These are phyloP conservation scores for Hypoxylon subgilvum DNA, from an alignment of 495 filamentous ascomycete species.

Conservation along the genomic window DNA sequence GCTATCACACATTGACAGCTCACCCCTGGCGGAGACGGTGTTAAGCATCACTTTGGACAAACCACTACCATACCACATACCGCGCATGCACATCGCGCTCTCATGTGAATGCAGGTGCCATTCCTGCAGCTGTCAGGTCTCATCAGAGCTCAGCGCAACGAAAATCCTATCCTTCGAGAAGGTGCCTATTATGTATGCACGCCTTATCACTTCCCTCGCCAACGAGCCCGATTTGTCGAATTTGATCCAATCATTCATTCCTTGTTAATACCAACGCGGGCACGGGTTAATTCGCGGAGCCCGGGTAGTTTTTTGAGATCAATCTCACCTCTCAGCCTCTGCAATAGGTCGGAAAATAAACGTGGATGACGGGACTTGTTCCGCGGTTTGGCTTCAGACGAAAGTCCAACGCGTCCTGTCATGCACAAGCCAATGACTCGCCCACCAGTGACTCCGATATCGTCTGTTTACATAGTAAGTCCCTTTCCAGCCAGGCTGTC, in stretches of 20 bases:
- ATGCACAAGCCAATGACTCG: not conserved
- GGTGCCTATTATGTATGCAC: not conserved
- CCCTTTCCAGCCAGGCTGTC: not conserved
- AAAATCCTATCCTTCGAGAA: slow-evolving; percentile 2
- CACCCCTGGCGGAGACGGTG: slow-evolving; percentile 15
- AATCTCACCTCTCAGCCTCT: slow-evolving; percentile 3
- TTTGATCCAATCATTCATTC: slow-evolving; percentile 10
- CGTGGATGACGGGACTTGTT: slow-evolving; percentile 20
- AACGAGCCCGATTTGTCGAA: not conserved
- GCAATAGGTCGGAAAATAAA: slow-evolving; percentile 32
- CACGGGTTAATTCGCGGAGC: not conserved
- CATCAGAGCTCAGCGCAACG: not conserved
- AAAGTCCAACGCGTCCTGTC: slow-evolving; percentile 21
- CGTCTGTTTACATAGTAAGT: too few relatives aligned
- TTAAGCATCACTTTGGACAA: slow-evolving; percentile 11
- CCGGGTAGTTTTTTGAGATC: slow-evolving; percentile 3
- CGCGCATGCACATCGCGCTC: slow-evolving; percentile 2
- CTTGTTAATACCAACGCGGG: slow-evolving; percentile 27
- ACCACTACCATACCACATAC: too few relatives aligned
- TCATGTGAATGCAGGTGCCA: slow-evolving; percentile 18
- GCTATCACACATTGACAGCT: slow-evolving; percentile 20
- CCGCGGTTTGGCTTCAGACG: slow-evolving; percentile 18
- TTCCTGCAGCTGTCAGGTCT: slow-evolving; percentile 18
- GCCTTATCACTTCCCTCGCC: not conserved
- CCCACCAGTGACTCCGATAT: too few relatives aligned